Evolutionary conservation across 306 rosid species (phyloP).

Genomic region (Canavalia gladiata): DNA sequence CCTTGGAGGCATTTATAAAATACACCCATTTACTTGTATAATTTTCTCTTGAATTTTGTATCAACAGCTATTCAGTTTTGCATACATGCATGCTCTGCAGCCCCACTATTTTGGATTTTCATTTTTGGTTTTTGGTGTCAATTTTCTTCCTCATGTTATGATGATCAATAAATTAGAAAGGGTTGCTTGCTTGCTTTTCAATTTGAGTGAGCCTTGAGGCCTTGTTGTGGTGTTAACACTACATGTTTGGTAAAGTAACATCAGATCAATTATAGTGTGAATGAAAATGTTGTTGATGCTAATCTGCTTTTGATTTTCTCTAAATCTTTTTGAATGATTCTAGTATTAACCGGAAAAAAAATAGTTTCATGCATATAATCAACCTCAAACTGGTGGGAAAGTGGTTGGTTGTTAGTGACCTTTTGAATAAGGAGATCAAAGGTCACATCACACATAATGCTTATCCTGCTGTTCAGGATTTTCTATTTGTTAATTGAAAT

Average conservation of each 20-base stretch:
- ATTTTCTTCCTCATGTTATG: background rate
- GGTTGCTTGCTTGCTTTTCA: background rate
- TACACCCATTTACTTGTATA: background rate
- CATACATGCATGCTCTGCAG: background rate
- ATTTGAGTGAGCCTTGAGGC: slow-evolving; percentile 32
- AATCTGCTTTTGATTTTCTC: background rate
- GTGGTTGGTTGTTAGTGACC: background rate
- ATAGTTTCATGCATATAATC: background rate
- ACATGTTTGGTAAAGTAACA: slow-evolving; percentile 3
- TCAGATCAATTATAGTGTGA: slow-evolving; percentile 2
- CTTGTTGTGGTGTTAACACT: slow-evolving; percentile 11
- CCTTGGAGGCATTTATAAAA: slow-evolving; percentile 91
- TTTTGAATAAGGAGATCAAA: background rate
- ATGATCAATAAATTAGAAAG: slow-evolving; percentile 27
- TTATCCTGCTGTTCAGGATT: too few species aligned
- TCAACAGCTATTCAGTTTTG: slow-evolving; percentile 18
- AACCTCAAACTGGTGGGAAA: background rate
- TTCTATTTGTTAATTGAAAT: too few species aligned
- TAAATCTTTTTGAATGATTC: background rate
- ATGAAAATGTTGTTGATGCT: background rate
- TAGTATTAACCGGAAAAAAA: background rate
- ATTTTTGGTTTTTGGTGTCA: background rate
- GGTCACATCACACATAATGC: too few species aligned
- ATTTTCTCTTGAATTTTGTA: slow-evolving; percentile 15
- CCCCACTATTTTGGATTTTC: background rate